phyloP scores from a whole-genome alignment of 768 basidiomycete species.

The Tulasnella sp. region DNA sequence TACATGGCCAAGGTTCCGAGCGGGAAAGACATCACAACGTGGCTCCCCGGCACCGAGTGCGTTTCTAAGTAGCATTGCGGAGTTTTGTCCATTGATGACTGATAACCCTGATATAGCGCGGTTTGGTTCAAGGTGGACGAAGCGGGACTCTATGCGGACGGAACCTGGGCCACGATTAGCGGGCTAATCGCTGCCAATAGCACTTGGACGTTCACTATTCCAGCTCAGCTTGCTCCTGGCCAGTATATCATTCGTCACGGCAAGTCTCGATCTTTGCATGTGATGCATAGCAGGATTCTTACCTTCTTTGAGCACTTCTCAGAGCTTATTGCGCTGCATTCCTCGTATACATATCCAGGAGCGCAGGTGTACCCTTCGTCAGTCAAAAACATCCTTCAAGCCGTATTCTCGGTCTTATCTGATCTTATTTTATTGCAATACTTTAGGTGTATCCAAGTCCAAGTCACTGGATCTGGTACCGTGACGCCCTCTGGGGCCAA shows the following conservation, averaged over 20 bases:
- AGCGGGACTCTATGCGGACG: conserved; percentile 31
- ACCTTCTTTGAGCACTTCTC: conserved; percentile 10
- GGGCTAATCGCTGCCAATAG: conserved; percentile 32
- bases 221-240: conserved; percentile 35
- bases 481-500: conserved; percentile 30
- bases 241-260: conserved; percentile 41
- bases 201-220: conserved; percentile 39
- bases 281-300: too few species aligned
- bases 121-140: conserved; percentile 46
- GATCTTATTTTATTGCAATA: background rate
- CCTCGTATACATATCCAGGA: conserved; percentile 10
- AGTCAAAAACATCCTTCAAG: background rate
- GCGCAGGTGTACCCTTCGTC: conserved; percentile 9
- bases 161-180: conserved; percentile 35
- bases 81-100: background rate
- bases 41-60: conserved; percentile 34
- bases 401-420: background rate
- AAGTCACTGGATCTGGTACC: conserved; percentile 38
- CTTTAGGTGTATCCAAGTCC: conserved; percentile 37
- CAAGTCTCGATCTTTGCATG: background rate
- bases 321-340: conserved; percentile 12
- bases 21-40: conserved; percentile 30
- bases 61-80: conserved; percentile 14
- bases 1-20: conserved; percentile 38
- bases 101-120: conserved; percentile 24